Percentiles rank a stretch among this genome's conserved stretches.
These are phyloP conservation scores for Lactifluus subvellereus DNA, from an alignment of 768 basidiomycete genomes.

Conservation along the genomic window DNA sequence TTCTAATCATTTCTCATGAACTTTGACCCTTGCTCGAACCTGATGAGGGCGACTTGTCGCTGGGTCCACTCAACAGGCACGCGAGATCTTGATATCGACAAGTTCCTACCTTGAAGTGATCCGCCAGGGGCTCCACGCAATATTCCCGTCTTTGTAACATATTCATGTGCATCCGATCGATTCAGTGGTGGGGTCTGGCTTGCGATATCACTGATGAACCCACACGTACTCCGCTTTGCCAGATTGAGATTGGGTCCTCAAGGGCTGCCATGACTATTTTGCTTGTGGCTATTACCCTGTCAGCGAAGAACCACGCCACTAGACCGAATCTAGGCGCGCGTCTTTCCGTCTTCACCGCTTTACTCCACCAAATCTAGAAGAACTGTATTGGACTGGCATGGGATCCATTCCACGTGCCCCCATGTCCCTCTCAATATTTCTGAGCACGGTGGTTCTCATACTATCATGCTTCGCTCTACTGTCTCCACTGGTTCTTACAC, in stretches of 20 bases:
- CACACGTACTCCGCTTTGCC: conserved; percentile 1
- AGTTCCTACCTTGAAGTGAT: not conserved
- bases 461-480: conserved; percentile 43
- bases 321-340: not conserved
- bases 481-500: conserved; percentile 53
- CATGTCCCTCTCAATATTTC: no score
- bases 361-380: not conserved
- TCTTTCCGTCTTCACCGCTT: not conserved
- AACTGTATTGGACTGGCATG: not conserved
- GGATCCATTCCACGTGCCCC: conserved; percentile 3
- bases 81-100: not conserved
- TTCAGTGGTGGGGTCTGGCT: not conserved
- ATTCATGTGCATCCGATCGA: not conserved
- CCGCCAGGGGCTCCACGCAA: not conserved
- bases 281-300: not conserved
- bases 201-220: not conserved
- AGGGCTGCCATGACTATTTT: not conserved
- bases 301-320: not conserved
- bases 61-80: not conserved
- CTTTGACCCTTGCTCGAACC: not conserved
- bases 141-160: not conserved
- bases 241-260: not conserved
- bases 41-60: not conserved
- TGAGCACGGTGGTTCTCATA: not conserved
- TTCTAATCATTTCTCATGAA: not conserved